phyloP scores from a whole-genome alignment of 2,329 filamentous ascomycete genomes.

The Fusarium hainanense region DNA sequence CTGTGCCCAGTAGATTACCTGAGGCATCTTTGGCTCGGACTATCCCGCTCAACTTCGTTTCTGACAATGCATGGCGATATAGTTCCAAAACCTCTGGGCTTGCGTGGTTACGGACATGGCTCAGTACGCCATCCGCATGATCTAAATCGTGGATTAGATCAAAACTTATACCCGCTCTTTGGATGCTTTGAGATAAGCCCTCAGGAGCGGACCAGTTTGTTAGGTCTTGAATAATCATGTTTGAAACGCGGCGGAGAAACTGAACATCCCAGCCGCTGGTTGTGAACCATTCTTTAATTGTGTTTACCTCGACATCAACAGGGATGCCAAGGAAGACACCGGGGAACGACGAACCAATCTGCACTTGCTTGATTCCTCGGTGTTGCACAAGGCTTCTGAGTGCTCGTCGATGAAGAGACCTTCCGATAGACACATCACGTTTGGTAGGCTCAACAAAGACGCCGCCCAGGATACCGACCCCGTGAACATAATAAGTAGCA shows the following conservation, averaged over 20 bases:
- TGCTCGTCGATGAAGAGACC: conserved; percentile 87
- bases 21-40: conserved; percentile 80
- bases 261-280: conserved; percentile 86
- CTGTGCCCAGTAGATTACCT: conserved; percentile 77
- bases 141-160: conserved; percentile 85
- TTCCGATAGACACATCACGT: conserved; percentile 88
- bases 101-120: conserved; percentile 78
- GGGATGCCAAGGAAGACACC: conserved; percentile 90
- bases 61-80: conserved; percentile 79
- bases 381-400: conserved; percentile 78
- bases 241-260: conserved; percentile 67
- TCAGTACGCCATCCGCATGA: conserved; percentile 77
- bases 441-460: conserved; percentile 91
- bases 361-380: conserved; percentile 79
- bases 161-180: conserved; percentile 79
- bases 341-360: conserved; percentile 83
- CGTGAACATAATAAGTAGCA: conserved; percentile 82
- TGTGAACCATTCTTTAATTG: conserved; percentile 82
- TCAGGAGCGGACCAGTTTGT: conserved; percentile 79
- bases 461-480: conserved; percentile 80
- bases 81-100: conserved; percentile 83
- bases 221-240: conserved; percentile 80
- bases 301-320: conserved; percentile 58
- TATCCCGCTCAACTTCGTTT: conserved; percentile 79
- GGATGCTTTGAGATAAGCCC: conserved; percentile 78